Evolutionary conservation across 2,329 filamentous ascomycete genomes (phyloP).

Genomic region (Aspergillus vadensis): DNA sequence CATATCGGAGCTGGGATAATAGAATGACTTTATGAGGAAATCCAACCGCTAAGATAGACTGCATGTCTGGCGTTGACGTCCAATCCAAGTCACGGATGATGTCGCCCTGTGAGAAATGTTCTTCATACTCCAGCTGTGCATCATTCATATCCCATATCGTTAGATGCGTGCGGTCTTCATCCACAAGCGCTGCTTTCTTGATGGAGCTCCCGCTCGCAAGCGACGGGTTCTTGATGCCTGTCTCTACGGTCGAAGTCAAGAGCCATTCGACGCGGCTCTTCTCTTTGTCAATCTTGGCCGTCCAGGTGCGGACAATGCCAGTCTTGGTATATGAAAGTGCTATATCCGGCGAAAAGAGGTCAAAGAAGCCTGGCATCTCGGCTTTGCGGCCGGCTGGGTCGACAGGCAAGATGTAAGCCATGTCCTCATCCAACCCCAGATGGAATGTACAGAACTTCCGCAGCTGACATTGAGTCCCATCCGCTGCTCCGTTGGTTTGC

Average conservation of each 20-base stretch:
- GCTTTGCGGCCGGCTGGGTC: conserved; percentile 78
- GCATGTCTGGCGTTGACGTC: conserved; percentile 86
- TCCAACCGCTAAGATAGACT: conserved; percentile 88
- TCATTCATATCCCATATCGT: conserved; percentile 91
- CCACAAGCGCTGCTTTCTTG: conserved; percentile 82
- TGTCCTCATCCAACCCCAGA: conserved; percentile 57
- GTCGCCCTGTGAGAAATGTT: conserved; percentile 72
- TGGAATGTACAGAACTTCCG: conserved; percentile 71
- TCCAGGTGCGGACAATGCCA: conserved; percentile 81
- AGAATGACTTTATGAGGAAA: conserved; percentile 84
- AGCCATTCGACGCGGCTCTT: conserved; percentile 74
- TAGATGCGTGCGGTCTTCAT: conserved; percentile 69
- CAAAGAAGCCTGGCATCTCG: conserved; percentile 74
- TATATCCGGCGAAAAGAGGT: conserved; percentile 82
- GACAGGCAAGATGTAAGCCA: conserved; percentile 70
- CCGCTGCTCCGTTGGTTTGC: conserved; percentile 26
- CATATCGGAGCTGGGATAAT: conserved; percentile 84
- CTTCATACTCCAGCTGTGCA: conserved; percentile 76
- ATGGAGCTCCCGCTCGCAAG: conserved; percentile 83
- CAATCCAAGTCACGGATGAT: conserved; percentile 86
- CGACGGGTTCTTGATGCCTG: conserved; percentile 69
- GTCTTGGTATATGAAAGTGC: conserved; percentile 79
- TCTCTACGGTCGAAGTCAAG: conserved; percentile 78
- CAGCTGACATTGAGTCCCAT: conserved; percentile 51
- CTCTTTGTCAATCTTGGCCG: conserved; percentile 68